phyloP scores from a whole-genome alignment of 139 green algal species.

The Coccomyxa sp. region DNA sequence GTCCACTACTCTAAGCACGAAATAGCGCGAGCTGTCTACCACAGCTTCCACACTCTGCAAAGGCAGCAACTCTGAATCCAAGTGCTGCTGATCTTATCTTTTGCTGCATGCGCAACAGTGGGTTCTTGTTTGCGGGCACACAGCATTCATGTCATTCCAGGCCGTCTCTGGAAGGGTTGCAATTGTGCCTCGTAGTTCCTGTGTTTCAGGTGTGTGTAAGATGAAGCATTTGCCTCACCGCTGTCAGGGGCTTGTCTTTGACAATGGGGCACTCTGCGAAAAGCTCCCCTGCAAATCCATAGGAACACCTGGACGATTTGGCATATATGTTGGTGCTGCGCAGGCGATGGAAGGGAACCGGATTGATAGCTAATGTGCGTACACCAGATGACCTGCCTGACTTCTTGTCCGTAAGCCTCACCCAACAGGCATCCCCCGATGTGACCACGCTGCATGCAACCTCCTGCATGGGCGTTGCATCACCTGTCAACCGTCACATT shows the following conservation, averaged over 20 bases:
- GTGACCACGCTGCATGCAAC: neutral
- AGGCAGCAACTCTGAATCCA: neutral
- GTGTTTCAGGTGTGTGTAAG: neutral
- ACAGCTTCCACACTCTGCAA: constrained; percentile 59
- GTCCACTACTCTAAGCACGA: constrained; percentile 59
- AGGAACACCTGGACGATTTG: neutral
- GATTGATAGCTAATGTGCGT: no score
- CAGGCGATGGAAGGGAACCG: no score
- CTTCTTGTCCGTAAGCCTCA: constrained; percentile 4
- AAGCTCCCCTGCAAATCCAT: constrained; percentile 37
- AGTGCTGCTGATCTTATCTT: neutral
- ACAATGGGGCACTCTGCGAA: constrained; percentile 72
- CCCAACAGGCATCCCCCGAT: constrained; percentile 5
- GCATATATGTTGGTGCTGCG: no score
- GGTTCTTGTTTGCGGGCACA: no score
- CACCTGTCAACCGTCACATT: neutral
- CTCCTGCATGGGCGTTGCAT: neutral
- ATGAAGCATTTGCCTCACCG: constrained; percentile 12
- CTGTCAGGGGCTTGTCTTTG: constrained; percentile 32
- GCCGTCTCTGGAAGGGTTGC: neutral
- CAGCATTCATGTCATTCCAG: no score
- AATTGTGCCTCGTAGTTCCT: no score
- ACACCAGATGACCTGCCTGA: no score
- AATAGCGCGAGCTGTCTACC: constrained; percentile 62
- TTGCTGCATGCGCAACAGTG: no score